Evolutionary conservation across 2,329 filamentous ascomycete species (phyloP).

Genomic region (Colletotrichum incanum): DNA sequence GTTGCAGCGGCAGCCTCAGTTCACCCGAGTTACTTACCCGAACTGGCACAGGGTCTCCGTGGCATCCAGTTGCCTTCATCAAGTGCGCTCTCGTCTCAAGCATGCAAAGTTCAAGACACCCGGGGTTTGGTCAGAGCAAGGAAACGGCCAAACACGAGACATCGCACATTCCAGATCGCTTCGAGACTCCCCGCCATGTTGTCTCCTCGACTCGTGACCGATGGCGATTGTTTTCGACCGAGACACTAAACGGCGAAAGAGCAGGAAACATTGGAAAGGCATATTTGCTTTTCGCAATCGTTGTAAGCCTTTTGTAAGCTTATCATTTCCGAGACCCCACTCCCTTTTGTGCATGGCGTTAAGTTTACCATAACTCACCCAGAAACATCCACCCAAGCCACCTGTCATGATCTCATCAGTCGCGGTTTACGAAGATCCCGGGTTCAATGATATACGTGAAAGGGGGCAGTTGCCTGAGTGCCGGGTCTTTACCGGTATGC

Average conservation of each 20-base stretch:
- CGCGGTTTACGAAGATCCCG: not conserved
- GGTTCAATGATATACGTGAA: not conserved
- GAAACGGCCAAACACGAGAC: slow-evolving; percentile 5
- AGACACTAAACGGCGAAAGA: slow-evolving; percentile 36
- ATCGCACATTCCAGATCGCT: slow-evolving; percentile 17
- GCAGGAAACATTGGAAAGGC: not conserved
- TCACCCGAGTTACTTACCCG: slow-evolving; percentile 17
- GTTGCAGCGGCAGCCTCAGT: slow-evolving; percentile 16
- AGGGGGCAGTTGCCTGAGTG: not conserved
- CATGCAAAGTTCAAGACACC: slow-evolving; percentile 27
- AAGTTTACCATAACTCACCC: not conserved
- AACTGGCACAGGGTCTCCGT: not conserved
- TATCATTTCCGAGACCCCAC: not conserved
- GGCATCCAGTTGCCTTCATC: not conserved
- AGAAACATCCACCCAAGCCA: not conserved
- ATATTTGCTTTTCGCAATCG: slow-evolving; percentile 11
- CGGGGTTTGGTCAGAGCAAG: slow-evolving; percentile 9
- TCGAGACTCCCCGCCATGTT: slow-evolving; percentile 31
- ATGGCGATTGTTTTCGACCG: slow-evolving; percentile 4
- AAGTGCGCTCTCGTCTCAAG: not conserved
- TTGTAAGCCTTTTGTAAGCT: slow-evolving; percentile 26
- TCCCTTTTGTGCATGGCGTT: not conserved
- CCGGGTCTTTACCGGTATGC: slow-evolving; percentile 7
- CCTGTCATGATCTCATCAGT: not conserved
- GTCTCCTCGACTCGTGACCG: slow-evolving; percentile 36